phyloP scores from a whole-genome alignment of 2,329 filamentous ascomycete genomes.

The Neocucurbitaria cava region DNA sequence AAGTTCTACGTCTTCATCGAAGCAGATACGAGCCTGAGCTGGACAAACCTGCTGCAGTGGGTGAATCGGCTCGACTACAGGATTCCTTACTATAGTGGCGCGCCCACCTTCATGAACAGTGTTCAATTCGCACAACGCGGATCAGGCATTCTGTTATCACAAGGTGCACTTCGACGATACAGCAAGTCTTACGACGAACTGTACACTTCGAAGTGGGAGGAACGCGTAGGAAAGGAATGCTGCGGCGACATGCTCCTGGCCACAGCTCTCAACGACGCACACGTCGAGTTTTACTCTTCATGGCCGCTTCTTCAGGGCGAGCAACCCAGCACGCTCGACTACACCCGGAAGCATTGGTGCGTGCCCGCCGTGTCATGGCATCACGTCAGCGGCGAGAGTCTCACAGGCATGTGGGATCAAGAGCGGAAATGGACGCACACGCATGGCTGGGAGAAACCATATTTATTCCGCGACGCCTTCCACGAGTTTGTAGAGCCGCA shows the following conservation, averaged over 20 bases:
- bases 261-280: slow-evolving; percentile 42
- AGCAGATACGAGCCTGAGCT: slow-evolving; percentile 43
- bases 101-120: slow-evolving; percentile 45
- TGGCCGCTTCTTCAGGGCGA: slow-evolving; percentile 55
- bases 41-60: slow-evolving; percentile 51
- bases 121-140: slow-evolving; percentile 52
- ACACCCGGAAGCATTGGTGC: slow-evolving; percentile 52
- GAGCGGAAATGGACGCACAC: slow-evolving; percentile 43
- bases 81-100: slow-evolving; percentile 53
- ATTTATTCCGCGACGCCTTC: slow-evolving; percentile 44
- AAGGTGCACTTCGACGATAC: slow-evolving; percentile 47
- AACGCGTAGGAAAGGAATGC: slow-evolving; percentile 39
- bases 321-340: slow-evolving; percentile 50
- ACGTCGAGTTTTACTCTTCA: slow-evolving; percentile 45
- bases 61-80: slow-evolving; percentile 47
- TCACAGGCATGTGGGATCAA: slow-evolving; percentile 38
- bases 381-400: slow-evolving; percentile 29
- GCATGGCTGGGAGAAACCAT: slow-evolving; percentile 43
- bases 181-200: slow-evolving; percentile 39
- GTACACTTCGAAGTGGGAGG: slow-evolving; percentile 44
- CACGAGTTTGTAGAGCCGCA: slow-evolving; percentile 39
- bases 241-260: slow-evolving; percentile 49
- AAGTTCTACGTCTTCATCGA: slow-evolving; percentile 47
- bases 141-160: slow-evolving; percentile 52
- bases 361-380: slow-evolving; percentile 51